phyloP scores from a whole-genome alignment of 2,329 filamentous ascomycete species.

The Curvularia sp. region DNA sequence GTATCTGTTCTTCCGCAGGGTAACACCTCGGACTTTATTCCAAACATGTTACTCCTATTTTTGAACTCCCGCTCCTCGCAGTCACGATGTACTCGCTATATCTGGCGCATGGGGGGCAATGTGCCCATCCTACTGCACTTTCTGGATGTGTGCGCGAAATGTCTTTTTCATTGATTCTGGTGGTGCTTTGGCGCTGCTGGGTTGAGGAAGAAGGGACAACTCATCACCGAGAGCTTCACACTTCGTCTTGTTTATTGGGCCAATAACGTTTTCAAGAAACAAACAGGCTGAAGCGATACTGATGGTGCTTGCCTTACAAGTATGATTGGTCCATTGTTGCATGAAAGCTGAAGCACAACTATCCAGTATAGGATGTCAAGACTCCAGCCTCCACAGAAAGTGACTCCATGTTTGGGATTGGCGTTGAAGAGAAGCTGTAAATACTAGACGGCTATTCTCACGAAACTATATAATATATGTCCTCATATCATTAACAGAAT shows the following conservation, averaged over 20 bases:
- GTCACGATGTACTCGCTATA: conserved; percentile 6
- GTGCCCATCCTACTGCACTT: conserved; percentile 19
- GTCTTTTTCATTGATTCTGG: conserved; percentile 10
- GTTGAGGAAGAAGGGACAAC: conserved; percentile 10
- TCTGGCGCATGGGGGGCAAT: conserved; percentile 1
- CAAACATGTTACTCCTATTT: conserved; percentile 5
- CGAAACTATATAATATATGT: too few relatives aligned
- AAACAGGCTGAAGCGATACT: too few relatives aligned
- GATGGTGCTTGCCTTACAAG: too few relatives aligned
- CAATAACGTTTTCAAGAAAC: too few relatives aligned
- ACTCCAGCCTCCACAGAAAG: background rate
- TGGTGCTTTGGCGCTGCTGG: background rate
- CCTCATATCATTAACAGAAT: background rate
- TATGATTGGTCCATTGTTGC: too few relatives aligned
- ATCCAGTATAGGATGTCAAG: too few relatives aligned
- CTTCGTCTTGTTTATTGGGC: too few relatives aligned
- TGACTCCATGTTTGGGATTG: background rate
- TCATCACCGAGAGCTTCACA: too few relatives aligned
- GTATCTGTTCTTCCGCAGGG: conserved; percentile 20
- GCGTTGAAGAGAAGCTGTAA: background rate
- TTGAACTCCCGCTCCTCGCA: background rate
- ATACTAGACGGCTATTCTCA: too few relatives aligned
- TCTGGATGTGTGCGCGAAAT: conserved; percentile 15
- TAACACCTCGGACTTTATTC: conserved; percentile 13
- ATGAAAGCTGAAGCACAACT: too few relatives aligned